phyloP scores from a whole-genome alignment of 1,139 yeast species.

The Diutina pseudorugosa region DNA sequence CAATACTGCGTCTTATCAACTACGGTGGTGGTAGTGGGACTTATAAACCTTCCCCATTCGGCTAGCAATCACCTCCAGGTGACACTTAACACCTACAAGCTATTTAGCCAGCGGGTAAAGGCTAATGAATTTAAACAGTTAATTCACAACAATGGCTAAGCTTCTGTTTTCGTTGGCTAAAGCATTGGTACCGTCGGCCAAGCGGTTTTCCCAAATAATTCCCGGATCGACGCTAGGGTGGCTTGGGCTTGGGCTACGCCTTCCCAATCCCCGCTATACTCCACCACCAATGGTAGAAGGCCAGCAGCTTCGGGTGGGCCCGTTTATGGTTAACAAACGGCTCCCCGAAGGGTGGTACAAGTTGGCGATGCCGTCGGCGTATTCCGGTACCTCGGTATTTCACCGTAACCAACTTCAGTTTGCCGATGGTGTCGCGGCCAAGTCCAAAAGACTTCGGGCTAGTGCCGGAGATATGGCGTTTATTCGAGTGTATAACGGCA shows the following conservation, averaged over 20 bases:
- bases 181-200: not conserved
- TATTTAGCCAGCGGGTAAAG: not conserved
- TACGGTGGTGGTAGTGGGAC: not conserved
- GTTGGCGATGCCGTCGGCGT: not conserved
- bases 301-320: not conserved
- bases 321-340: not conserved
- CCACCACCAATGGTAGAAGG: not conserved
- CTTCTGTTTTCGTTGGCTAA: not conserved
- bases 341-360: not conserved
- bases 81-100: too few relatives aligned
- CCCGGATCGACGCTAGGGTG: not conserved
- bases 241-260: not conserved
- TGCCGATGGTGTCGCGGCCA: too few relatives aligned
- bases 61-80: not conserved
- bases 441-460: too few relatives aligned
- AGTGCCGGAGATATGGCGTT: not conserved
- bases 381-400: not conserved
- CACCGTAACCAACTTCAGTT: not conserved
- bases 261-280: not conserved
- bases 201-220: not conserved
- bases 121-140: too few relatives aligned
- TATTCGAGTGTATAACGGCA: not conserved
- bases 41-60: not conserved
- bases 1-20: not conserved
- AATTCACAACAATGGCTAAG: not conserved